These are phyloP conservation scores for Eucalyptus urophylla DNA, from an alignment of 345 rosid species.

Conservation along the genomic window DNA sequence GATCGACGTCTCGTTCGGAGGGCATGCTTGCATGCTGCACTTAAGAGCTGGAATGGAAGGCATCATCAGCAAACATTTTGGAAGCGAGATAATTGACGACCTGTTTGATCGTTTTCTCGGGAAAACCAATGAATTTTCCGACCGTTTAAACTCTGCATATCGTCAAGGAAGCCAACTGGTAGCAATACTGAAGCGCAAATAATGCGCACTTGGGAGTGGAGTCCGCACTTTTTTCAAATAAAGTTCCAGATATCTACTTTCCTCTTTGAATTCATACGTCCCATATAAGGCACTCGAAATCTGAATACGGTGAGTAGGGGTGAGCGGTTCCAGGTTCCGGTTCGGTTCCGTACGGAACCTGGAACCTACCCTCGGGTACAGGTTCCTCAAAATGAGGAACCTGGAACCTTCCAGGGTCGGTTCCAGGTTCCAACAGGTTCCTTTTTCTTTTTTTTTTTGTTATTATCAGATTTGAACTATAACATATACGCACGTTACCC, in stretches of 20 bases:
- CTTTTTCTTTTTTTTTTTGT: no score
- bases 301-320: not conserved
- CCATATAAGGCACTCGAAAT: not conserved
- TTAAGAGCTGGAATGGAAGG: conserved; percentile 2
- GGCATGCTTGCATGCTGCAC: not conserved
- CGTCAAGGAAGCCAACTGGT: not conserved
- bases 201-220: not conserved
- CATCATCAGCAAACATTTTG: conserved; percentile 9
- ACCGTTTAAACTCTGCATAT: not conserved
- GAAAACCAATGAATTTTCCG: not conserved
- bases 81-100: not conserved
- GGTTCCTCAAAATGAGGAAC: no score
- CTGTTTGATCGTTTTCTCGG: not conserved
- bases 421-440: no score
- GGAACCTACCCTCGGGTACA: no score
- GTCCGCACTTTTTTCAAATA: not conserved
- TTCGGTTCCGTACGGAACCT: no score
- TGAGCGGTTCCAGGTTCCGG: no score
- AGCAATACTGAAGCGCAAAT: not conserved
- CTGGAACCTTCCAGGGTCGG: no score
- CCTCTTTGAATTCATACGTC: not conserved
- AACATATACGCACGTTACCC: no score
- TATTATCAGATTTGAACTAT: no score
- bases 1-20: not conserved
- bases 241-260: not conserved